phyloP scores from a whole-genome alignment of 1,284 basidiomycete species.

The Cerrena zonata region DNA sequence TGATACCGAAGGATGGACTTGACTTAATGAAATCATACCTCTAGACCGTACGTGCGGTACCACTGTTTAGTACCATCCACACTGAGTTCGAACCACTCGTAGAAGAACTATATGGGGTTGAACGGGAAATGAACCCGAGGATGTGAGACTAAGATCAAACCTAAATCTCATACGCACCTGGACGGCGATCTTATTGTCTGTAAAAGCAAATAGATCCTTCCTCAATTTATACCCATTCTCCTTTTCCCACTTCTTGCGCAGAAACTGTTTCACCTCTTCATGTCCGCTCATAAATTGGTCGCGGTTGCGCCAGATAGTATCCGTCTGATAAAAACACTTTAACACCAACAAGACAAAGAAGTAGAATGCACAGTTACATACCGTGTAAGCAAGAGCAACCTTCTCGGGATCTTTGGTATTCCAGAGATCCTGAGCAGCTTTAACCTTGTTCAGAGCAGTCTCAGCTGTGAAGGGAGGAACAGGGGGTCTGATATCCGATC shows the following conservation, averaged over 20 bases:
- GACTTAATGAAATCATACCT: conserved; percentile 21
- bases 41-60: conserved; percentile 54
- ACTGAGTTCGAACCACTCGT: conserved; percentile 44
- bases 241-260: conserved; percentile 51
- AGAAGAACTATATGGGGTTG: conserved; percentile 44
- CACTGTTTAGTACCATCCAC: conserved; percentile 38
- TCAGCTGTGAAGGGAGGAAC: conserved; percentile 33
- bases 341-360: background rate
- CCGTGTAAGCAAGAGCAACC: conserved; percentile 46
- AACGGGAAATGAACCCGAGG: background rate
- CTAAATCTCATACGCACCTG: conserved; percentile 27
- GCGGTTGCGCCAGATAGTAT: conserved; percentile 58
- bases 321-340: conserved; percentile 27
- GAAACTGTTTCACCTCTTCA: conserved; percentile 43
- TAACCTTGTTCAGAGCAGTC: conserved; percentile 31
- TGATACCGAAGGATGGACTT: background rate
- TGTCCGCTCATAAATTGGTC: conserved; percentile 46
- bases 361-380: conserved; percentile 10
- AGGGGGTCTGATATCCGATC: conserved; percentile 23
- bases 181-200: conserved; percentile 54
- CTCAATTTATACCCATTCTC: conserved; percentile 42
- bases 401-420: conserved; percentile 28
- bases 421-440: conserved; percentile 31
- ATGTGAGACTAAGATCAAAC: background rate
- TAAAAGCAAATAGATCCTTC: conserved; percentile 56